Conservation (phyloP, 2,329 filamentous ascomycete species). For the Beauveria sp. region DNA sequence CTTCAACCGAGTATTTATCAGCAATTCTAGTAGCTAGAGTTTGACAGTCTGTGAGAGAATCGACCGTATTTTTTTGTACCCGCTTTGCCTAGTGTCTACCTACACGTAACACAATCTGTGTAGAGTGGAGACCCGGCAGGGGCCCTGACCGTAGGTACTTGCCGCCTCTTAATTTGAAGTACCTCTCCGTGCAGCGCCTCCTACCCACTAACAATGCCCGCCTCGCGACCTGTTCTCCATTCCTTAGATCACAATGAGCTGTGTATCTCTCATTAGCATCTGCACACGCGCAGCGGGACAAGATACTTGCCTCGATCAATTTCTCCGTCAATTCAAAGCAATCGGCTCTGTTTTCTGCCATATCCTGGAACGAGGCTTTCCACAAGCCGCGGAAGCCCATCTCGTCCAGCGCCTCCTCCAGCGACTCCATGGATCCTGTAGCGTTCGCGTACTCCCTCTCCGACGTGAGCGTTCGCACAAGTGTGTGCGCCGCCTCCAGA, state of each 20-base stretch:
- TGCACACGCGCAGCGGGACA: not conserved
- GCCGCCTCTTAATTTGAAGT: not conserved
- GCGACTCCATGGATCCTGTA: constrained; percentile 37
- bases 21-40: too few relatives aligned
- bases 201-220: not conserved
- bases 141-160: not conserved
- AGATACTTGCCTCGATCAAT: constrained; percentile 49
- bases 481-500: constrained; percentile 51
- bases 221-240: not conserved
- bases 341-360: constrained; percentile 40
- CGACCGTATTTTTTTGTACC: too few relatives aligned
- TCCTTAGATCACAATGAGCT: constrained; percentile 12
- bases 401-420: constrained; percentile 48
- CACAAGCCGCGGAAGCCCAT: constrained; percentile 59
- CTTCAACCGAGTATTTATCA: too few relatives aligned
- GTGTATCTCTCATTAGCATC: not conserved
- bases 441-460: constrained; percentile 43
- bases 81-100: too few relatives aligned
- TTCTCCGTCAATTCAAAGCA: constrained; percentile 50
- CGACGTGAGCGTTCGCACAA: constrained; percentile 52
- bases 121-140: not conserved
- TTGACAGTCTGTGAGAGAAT: too few relatives aligned
- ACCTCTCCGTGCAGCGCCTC: not conserved
- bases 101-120: not conserved
- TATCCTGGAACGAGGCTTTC: constrained; percentile 46